phyloP scores from a whole-genome alignment of 306 rosid genomes.

The Rosa multiflora region DNA sequence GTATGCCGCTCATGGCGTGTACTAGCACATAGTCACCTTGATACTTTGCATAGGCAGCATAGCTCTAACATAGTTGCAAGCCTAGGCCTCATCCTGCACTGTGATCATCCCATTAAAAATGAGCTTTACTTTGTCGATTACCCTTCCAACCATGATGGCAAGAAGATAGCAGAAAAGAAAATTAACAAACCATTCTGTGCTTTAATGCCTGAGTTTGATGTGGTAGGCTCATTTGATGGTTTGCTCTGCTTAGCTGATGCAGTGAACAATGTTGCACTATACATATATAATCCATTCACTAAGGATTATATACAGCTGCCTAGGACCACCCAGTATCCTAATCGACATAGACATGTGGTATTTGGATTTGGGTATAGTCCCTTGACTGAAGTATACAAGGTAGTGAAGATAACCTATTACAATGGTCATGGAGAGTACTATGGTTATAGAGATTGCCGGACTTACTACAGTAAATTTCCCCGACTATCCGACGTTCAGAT shows the following conservation, averaged over 20 bases:
- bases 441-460: not conserved
- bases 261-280: no score
- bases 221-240: no score
- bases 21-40: constrained; percentile 14
- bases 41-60: not conserved
- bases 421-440: no score
- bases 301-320: no score
- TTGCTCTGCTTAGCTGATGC: no score
- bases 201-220: constrained; percentile 33
- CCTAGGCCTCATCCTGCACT: constrained; percentile 41
- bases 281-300: no score
- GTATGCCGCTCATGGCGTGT: constrained; percentile 33
- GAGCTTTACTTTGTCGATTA: constrained; percentile 33
- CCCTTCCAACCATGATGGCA: constrained; percentile 8
- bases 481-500: constrained; percentile 31
- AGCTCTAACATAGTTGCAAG: not conserved
- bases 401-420: no score
- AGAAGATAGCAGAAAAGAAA: constrained; percentile 10
- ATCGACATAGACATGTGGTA: no score
- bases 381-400: no score
- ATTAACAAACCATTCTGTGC: constrained; percentile 28
- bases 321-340: no score
- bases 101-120: constrained; percentile 39
- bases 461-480: not conserved
- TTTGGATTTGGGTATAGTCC: no score